Evolutionary conservation across 176 grass and related monocot species (phyloP), one percentile per base, ranked within the genome.

Genomic region (Luzula sylvatica): DNA sequence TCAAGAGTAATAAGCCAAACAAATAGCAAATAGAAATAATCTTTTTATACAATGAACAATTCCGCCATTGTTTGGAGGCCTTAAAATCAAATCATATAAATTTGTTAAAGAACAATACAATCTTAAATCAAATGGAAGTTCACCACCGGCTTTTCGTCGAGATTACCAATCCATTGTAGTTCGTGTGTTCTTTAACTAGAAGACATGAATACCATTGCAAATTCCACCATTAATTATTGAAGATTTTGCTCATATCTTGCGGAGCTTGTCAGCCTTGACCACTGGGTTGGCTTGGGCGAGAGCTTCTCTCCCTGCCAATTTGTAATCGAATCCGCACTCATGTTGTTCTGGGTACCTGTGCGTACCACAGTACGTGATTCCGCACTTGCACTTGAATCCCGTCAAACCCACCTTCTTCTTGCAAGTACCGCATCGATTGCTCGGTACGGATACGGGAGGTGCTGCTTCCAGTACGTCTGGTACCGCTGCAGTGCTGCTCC

Each of bases 331-430:
- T 7, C 29, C 39, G 8, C 69, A 72, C 3, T 60, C 56, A 23
- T 72, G 69, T 13, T 38, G 55, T 20, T 72, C 69, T 1, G 69
- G 32, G 42, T 62, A 62, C 45, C 69, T 47, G 69, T 72, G 69
- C 2, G 45, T 60, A 15, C 69, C 69, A 28, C 69, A 72, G 56
- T 62, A 72, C 23, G 69, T 72, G 12, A 27, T 8, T 42, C 55
- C 69, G 19, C 69, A 72, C 16, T 26, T 58, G 56, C 69, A 72
- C 26, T 52, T 41, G 45, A 72, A 72, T 28, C 72, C 72, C 14
- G 63, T 75, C 63, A 75, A 52, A 25, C 72, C 72, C 6, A 75
- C 72, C 63, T 61, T 57, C 72, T 59, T 75, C 45, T 43, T 38
- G 63, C 72, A 75, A 1, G 62, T 59, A 2, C 62, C 42, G 53